Evolutionary conservation across 2,329 filamentous ascomycete species (phyloP), one percentile per base, ranked within the genome.

Genomic region (Pestalotiopsis fici): DNA sequence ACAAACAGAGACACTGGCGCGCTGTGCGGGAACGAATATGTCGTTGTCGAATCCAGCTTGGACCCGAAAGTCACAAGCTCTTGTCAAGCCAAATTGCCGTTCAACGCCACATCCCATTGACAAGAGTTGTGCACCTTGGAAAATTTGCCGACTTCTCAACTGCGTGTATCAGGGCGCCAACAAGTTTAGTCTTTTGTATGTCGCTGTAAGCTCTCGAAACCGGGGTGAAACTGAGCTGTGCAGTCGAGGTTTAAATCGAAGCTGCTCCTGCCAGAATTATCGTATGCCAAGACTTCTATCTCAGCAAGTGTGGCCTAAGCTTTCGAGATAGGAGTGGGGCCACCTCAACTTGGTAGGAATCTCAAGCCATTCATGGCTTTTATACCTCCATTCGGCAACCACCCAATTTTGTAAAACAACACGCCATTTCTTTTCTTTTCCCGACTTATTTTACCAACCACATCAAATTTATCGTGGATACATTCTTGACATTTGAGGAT

Each of bases 31-130:
- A 54, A 64, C 64, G 64, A 23, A 25, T 25, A 64, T 64, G 56
- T 54, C 47, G 3, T 57, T 11, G n/a, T 57, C 35, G 65, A 62
- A 43, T 21, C 23, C 15, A 59, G 59, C 37, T 50, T 50, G 18
- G 43, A 50, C 43, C 43, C 43, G 21, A 21, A 50, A 50, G 43
- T n/a, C 43, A 50, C n/a, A 56, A 62, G 68, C 60, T 66, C 60
- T 60, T 62, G 43, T 35, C 66, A 50, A 50, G 43, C 43, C 43
- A 11, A 23, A 50, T 50, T 50, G 18, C 43, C 18, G n/a, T n/a
- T n/a, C 43, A 21, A 50, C 43, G 43, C 15, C 18, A n/a, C 43
- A n/a, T 50, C 43, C n/a, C 43, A 50, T 50, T 50, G 43, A n/a
- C 43, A 21, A 35, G 11, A 9, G 18, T 18, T 23, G 18, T 21